A percentile compares a stretch with the other conserved stretches of the same genome.
phyloP scores from a whole-genome alignment of 371 early-diverging fungal species.

The Apophysomyces elegans region DNA sequence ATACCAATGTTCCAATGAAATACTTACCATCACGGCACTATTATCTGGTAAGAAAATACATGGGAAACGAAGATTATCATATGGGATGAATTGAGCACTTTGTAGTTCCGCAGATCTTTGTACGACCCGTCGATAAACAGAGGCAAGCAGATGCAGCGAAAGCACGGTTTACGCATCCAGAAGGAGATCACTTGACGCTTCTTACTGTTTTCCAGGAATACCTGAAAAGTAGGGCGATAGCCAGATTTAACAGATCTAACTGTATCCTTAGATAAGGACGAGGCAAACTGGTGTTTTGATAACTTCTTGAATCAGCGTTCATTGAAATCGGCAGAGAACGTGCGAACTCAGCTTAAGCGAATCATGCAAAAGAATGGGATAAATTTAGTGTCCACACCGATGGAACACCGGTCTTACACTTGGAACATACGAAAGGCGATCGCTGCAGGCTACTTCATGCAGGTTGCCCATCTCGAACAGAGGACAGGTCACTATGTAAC shows the following conservation, averaged over 20 bases:
- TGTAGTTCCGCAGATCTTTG: conserved; percentile 57
- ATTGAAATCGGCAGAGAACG: conserved; percentile 76
- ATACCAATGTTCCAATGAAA: conserved; percentile 90
- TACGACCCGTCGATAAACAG: conserved; percentile 78
- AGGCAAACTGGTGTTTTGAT: conserved; percentile 79
- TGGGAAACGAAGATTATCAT: no score
- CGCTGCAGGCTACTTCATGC: conserved; percentile 11
- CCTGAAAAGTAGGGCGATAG: conserved; percentile 62
- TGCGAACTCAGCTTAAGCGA: conserved; percentile 84
- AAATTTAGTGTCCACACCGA: conserved; percentile 63
- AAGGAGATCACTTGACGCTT: conserved; percentile 84
- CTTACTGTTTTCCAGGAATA: conserved; percentile 74
- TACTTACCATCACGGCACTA: conserved; percentile 93
- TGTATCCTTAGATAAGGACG: background rate
- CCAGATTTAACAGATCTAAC: conserved; percentile 27
- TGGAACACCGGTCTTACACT: background rate
- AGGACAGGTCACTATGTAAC: conserved; percentile 84
- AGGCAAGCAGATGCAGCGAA: conserved; percentile 75
- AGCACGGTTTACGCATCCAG: conserved; percentile 56
- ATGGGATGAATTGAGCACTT: no score
- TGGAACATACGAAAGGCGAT: conserved; percentile 4
- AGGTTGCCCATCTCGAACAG: conserved; percentile 4
- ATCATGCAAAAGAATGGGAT: conserved; percentile 87
- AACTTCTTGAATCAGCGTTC: conserved; percentile 82
- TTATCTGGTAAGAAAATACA: conserved; percentile 57